A percentile compares a stretch with the other conserved stretches of the same genome.
Conservation (phyloP, 2,329 filamentous ascomycete species). For the Pochonia chlamydosporia region DNA sequence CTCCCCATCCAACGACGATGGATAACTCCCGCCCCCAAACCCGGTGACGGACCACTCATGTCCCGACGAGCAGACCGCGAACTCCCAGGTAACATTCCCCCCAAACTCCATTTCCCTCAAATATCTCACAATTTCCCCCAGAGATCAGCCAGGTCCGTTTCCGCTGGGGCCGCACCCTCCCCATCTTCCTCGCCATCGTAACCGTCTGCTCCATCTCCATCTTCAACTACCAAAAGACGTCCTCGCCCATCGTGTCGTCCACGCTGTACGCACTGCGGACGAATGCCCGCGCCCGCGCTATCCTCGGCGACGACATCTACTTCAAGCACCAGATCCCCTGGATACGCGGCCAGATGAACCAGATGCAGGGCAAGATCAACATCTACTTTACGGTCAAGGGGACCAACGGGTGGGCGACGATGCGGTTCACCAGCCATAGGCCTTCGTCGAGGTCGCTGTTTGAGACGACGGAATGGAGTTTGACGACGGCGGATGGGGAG, state of each 20-base stretch:
- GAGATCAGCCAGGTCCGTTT: slow-evolving; percentile 40
- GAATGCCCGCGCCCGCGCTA: slow-evolving; percentile 64
- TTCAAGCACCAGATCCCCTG: slow-evolving; percentile 74
- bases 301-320: slow-evolving; percentile 83
- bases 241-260: slow-evolving; percentile 77
- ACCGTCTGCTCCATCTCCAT: slow-evolving; percentile 72
- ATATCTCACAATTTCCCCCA: slow-evolving; percentile 13
- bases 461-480: slow-evolving; percentile 84
- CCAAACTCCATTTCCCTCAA: neutral
- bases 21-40: slow-evolving; percentile 49
- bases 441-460: slow-evolving; percentile 59
- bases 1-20: slow-evolving; percentile 34
- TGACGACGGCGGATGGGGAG: slow-evolving; percentile 58
- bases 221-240: slow-evolving; percentile 98
- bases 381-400: slow-evolving; percentile 84
- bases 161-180: slow-evolving; percentile 67
- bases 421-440: slow-evolving; percentile 75
- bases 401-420: slow-evolving; percentile 61
- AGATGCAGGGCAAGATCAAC: slow-evolving; percentile 85
- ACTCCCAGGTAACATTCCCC: slow-evolving; percentile 47
- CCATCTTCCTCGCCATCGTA: slow-evolving; percentile 72
- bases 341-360: slow-evolving; percentile 86
- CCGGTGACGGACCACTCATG: slow-evolving; percentile 59
- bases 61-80: slow-evolving; percentile 60
- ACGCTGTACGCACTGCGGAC: slow-evolving; percentile 90